Conservation (phyloP, 306 rosid genomes). For the Gastrolobium bilobum region DNA sequence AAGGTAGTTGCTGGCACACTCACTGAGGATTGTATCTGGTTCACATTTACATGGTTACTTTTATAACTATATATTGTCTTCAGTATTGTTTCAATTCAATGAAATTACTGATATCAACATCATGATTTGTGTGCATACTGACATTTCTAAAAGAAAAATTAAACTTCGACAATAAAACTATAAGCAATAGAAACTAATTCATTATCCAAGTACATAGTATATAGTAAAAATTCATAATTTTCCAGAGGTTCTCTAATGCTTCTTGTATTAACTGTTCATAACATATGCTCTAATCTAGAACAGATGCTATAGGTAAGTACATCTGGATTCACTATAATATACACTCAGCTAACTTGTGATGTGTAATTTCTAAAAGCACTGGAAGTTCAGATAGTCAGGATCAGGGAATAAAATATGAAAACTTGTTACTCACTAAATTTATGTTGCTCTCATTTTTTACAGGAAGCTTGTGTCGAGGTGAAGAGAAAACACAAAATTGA, state of each 20-base stretch:
- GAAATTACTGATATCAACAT: slow-evolving; percentile 20
- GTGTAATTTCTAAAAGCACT: background rate
- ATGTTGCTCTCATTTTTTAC: background rate
- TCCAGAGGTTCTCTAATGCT: background rate
- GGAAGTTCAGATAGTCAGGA: background rate
- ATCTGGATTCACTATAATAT: background rate
- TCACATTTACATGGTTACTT: slow-evolving; percentile 37
- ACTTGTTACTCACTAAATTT: background rate
- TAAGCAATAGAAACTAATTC: slow-evolving; percentile 28
- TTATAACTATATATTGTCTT: background rate
- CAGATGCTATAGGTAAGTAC: background rate
- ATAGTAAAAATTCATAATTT: background rate
- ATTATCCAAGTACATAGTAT: background rate
- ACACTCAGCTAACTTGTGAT: slow-evolving; percentile 7
- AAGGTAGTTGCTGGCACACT: slow-evolving; percentile 58
- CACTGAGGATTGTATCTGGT: slow-evolving; percentile 17
- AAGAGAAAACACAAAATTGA: background rate
- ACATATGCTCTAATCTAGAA: background rate
- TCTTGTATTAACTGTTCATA: background rate
- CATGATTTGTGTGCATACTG: background rate
- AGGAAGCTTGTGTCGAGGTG: background rate
- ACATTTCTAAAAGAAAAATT: background rate
- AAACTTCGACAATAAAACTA: background rate
- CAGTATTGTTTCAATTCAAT: background rate
- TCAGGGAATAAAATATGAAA: background rate